Conservation (phyloP, 441 rosid species). For the Geranium incanum region DNA sequence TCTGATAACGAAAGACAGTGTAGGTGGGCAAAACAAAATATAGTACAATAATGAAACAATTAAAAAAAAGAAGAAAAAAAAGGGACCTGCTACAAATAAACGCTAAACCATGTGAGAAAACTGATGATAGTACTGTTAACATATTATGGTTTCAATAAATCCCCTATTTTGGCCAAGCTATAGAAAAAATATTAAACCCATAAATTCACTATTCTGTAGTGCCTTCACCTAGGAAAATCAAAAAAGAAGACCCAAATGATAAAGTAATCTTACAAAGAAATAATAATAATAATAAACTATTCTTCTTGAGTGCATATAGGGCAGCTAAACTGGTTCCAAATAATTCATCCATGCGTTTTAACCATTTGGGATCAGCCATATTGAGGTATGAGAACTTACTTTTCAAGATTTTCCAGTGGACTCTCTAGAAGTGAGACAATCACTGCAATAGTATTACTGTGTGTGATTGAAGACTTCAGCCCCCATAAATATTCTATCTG, state of each 20-base stretch:
- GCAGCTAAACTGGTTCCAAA: neutral
- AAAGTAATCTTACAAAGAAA: neutral
- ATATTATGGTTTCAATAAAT: neutral
- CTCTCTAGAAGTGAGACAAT: slow-evolving; percentile 71
- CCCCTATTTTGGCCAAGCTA: neutral
- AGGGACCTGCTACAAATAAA: neutral
- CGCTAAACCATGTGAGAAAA: neutral
- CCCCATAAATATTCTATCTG: slow-evolving; percentile 84
- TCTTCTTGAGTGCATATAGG: neutral
- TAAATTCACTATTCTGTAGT: neutral
- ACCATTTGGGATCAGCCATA: neutral
- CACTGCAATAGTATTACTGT: slow-evolving; percentile 56
- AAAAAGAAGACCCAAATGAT: neutral
- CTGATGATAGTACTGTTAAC: neutral
- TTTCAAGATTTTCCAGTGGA: slow-evolving; percentile 73
- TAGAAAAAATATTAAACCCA: neutral
- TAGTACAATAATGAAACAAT: neutral
- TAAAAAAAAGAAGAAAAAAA: neutral
- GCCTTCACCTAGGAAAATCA: neutral
- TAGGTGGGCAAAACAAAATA: neutral
- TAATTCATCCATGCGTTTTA: neutral
- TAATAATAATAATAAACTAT: neutral
- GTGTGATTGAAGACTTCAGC: slow-evolving; percentile 62
- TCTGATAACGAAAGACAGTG: neutral
- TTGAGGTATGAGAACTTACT: slow-evolving; percentile 29